Base-by-base conservation (phyloP, 345 rosid species). In the Arabidopsis suecica region DNA sequence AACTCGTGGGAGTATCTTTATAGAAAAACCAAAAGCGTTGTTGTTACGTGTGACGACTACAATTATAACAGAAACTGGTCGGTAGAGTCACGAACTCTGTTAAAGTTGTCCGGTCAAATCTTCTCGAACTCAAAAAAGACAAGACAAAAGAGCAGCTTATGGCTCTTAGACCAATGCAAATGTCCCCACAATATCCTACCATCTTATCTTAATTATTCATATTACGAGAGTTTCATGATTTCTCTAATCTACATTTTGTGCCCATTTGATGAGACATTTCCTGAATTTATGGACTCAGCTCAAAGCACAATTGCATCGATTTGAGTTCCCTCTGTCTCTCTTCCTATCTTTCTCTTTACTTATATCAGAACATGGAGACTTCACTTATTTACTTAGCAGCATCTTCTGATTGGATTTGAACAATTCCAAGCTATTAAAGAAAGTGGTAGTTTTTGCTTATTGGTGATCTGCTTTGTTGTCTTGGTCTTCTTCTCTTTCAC, bases 51-150 rank as follows among this genome's bases (percentile, higher is more conserved):
- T 61, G 63, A 51, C 51, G 63, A 51, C 51, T 32, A 14, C 55
- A 49, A 49, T 38, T 61, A 68, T 68, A 76, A 68, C 48, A 75
- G 64, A 75, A 48, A 50, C 45, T 66, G 73, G 79, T 75, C 68
- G 74, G 69, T 32, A 20, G 22, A 60, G 69, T 75, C 74, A 41
- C 62, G 47, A 68, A 60, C 57, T 69, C 57, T 51, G 74, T 61
- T 60, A 76, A 76, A 76, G 74, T 33, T 68, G 74, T 61, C 49
- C 56, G 37, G 69, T 68, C 68, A 75, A 67, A 75, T 75, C 78
- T 59, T 67, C 74, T 68, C 6, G 32, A 28, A 61, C 69, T 51
- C 57, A 68, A 68, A 68, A 61, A 75, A 61, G 74, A 75, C 64
- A 68, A 44, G 74, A 68, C 79, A 75, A 13, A 75, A 51, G 45